Evolutionary conservation across 2,329 filamentous ascomycete species (phyloP).

Genomic region (Myriangium duriaei): DNA sequence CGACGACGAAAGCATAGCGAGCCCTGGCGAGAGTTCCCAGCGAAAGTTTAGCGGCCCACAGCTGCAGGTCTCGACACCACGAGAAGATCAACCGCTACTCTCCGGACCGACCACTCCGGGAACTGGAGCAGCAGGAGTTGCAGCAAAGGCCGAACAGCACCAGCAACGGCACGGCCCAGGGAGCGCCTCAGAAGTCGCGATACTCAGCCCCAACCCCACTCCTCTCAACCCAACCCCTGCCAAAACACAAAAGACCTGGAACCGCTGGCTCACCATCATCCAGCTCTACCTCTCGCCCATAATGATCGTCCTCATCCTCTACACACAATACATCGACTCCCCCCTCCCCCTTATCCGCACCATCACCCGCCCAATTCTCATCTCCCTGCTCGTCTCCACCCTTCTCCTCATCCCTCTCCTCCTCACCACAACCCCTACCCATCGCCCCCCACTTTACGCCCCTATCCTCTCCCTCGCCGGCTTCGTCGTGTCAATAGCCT

Average conservation of each 20-base stretch:
- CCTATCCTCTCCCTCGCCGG: constrained; percentile 75
- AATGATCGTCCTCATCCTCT: constrained; percentile 62
- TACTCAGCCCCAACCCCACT: not conserved
- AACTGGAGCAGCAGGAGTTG: constrained; percentile 8
- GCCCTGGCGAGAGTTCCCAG: not conserved
- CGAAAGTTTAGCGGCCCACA: constrained; percentile 3
- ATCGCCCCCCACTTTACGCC: constrained; percentile 49
- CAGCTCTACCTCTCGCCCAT: constrained; percentile 81
- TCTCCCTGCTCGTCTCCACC: constrained; percentile 43
- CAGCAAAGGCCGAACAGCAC: constrained; percentile 10
- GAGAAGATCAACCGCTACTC: constrained; percentile 8
- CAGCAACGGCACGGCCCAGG: constrained; percentile 6
- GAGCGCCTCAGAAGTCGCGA: not conserved
- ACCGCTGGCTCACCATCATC: constrained; percentile 74
- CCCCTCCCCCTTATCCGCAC: constrained; percentile 20
- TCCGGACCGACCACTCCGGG: constrained; percentile 1
- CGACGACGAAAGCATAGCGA: constrained; percentile 22
- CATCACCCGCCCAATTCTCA: constrained; percentile 29
- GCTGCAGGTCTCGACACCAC: not conserved
- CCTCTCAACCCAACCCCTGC: not conserved
- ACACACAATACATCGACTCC: constrained; percentile 20
- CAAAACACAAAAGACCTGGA: constrained; percentile 51
- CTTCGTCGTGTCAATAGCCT: constrained; percentile 82
- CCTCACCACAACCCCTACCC: constrained; percentile 52
- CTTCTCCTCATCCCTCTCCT: constrained; percentile 55